Percentiles rank a stretch among this genome's conserved stretches.
Evolutionary conservation across 2,329 filamentous ascomycete species (phyloP).

Genomic region (Aspergillus sp.): DNA sequence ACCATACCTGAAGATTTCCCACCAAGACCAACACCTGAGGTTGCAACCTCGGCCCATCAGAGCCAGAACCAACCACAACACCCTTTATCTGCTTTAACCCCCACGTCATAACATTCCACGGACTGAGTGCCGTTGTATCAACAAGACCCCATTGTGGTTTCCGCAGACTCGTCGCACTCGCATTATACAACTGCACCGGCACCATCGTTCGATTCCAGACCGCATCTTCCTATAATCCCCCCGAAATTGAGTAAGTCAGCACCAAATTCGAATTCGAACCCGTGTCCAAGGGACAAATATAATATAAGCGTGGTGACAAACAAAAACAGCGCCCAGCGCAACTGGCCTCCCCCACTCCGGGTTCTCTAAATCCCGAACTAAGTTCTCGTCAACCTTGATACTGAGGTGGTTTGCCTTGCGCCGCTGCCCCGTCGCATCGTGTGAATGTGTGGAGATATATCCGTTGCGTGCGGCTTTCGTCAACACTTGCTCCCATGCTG

Average conservation of each 20-base stretch:
- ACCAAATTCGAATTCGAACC: neutral
- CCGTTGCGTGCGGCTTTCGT: conserved; percentile 68
- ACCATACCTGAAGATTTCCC: conserved; percentile 57
- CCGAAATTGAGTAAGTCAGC: neutral
- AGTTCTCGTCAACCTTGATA: conserved; percentile 57
- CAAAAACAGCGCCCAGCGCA: conserved; percentile 74
- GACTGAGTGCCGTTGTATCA: conserved; percentile 49
- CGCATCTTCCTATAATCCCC: conserved; percentile 59
- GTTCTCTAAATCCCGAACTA: conserved; percentile 71
- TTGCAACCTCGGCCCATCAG: conserved; percentile 35
- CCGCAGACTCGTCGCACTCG: conserved; percentile 69
- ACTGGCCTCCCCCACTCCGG: conserved; percentile 79
- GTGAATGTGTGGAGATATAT: conserved; percentile 45
- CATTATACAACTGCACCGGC: conserved; percentile 67
- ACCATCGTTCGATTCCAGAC: conserved; percentile 68
- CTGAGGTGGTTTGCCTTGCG: conserved; percentile 49
- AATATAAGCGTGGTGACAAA: conserved; percentile 29
- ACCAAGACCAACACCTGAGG: conserved; percentile 48
- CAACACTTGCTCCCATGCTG: conserved; percentile 75
- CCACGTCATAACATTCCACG: conserved; percentile 74
- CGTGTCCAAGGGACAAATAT: neutral
- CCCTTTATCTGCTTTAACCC: conserved; percentile 67
- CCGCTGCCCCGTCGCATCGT: conserved; percentile 4
- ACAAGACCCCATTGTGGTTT: conserved; percentile 61
- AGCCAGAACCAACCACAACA: conserved; percentile 48